phyloP scores from a whole-genome alignment of 352 stramenopile genomes.

The Saprolegnia parasitica region DNA sequence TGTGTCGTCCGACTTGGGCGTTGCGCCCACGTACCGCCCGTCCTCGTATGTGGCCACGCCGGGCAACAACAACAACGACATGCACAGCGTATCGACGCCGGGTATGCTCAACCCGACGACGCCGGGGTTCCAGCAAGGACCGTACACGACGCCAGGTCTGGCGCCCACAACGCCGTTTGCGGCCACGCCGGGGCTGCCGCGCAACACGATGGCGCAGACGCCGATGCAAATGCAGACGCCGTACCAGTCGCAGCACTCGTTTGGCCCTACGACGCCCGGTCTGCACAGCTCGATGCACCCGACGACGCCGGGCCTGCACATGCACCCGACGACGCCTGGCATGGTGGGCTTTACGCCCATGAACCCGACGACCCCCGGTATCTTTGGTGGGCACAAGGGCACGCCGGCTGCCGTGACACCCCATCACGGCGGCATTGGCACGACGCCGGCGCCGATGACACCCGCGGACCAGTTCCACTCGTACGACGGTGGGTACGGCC shows the following conservation, averaged over 20 bases:
- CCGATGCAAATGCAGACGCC: slow-evolving; percentile 28
- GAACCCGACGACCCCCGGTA: slow-evolving; percentile 84
- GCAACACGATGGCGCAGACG: slow-evolving; percentile 21
- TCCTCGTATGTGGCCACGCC: slow-evolving; percentile 6
- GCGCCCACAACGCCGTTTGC: slow-evolving; percentile 28
- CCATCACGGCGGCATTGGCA: slow-evolving; percentile 15
- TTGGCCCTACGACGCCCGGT: slow-evolving; percentile 60
- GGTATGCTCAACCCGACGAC: slow-evolving; percentile 74
- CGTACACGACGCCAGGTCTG: slow-evolving; percentile 65
- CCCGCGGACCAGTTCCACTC: slow-evolving; percentile 43
- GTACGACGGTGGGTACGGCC: slow-evolving; percentile 30
- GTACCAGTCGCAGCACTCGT: slow-evolving; percentile 26
- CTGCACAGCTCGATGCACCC: slow-evolving; percentile 45
- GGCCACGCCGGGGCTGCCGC: slow-evolving; percentile 24
- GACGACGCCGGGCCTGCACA: slow-evolving; percentile 64
- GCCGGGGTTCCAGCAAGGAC: slow-evolving; percentile 62
- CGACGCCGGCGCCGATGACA: slow-evolving; percentile 56
- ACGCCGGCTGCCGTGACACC: slow-evolving; percentile 21
- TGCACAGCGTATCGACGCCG: slow-evolving; percentile 45
- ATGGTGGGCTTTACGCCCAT: slow-evolving; percentile 73
- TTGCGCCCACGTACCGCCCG: slow-evolving; percentile 22
- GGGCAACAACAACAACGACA: slow-evolving; percentile 23
- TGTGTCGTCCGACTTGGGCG: slow-evolving; percentile 39
- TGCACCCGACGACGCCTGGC: slow-evolving; percentile 84
- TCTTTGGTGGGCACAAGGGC: slow-evolving; percentile 43